phyloP scores from a whole-genome alignment of 2,329 filamentous ascomycete genomes.

The Calonectria fujianensis region DNA sequence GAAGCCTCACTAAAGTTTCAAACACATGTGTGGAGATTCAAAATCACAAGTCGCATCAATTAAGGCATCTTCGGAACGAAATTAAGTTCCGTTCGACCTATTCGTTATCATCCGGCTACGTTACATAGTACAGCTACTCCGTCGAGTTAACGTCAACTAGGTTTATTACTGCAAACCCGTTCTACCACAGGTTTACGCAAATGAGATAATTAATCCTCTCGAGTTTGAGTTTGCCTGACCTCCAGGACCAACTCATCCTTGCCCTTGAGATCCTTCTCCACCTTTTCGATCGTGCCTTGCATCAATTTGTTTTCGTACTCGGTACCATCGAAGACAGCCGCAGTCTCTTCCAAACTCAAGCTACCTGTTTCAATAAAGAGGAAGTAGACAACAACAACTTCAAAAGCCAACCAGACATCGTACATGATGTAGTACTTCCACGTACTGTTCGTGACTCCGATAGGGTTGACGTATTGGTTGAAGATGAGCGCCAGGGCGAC shows the following conservation, averaged over 20 bases:
- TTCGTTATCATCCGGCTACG: neutral
- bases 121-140: neutral
- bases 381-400: slow-evolving; percentile 39
- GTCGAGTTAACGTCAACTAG: neutral
- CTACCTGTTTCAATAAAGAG: slow-evolving; percentile 35
- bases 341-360: slow-evolving; percentile 38
- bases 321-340: slow-evolving; percentile 32
- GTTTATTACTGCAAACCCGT: neutral
- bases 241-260: neutral
- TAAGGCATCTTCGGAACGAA: neutral
- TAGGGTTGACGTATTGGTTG: slow-evolving; percentile 65
- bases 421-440: slow-evolving; percentile 44
- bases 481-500: slow-evolving; percentile 55
- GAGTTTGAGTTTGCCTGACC: neutral
- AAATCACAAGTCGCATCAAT: neutral
- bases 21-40: too few species aligned
- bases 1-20: too few species aligned
- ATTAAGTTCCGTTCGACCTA: neutral
- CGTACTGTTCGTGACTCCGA: slow-evolving; percentile 53
- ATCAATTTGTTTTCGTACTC: slow-evolving; percentile 32
- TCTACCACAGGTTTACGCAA: neutral
- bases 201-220: neutral
- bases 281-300: slow-evolving; percentile 2
- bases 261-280: neutral
- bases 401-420: slow-evolving; percentile 38